phyloP scores from a whole-genome alignment of 306 rosid species.

The Castanopsis chinensis region DNA sequence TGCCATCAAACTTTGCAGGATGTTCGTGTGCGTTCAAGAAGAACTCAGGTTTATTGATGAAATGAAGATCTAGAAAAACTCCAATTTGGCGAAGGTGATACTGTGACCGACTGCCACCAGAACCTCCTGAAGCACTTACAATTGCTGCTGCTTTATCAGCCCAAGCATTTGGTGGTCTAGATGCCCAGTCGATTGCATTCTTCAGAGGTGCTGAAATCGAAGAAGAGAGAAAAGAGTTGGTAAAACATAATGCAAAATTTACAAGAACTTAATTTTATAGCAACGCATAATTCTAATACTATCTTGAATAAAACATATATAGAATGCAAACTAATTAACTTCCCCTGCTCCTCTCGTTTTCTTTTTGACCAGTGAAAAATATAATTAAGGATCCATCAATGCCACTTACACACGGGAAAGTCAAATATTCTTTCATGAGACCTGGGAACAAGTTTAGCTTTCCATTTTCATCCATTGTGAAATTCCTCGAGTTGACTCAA shows the following conservation, averaged over 20 bases:
- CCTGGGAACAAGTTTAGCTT: too few relatives aligned
- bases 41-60: conserved; percentile 89
- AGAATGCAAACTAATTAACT: neutral
- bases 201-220: conserved; percentile 51
- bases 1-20: conserved; percentile 62
- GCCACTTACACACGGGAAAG: neutral
- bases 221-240: neutral
- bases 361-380: neutral
- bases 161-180: conserved; percentile 85
- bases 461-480: too few relatives aligned
- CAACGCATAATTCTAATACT: too few relatives aligned
- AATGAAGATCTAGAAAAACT: conserved; percentile 78
- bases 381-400: neutral
- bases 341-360: too few relatives aligned
- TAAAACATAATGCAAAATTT: neutral
- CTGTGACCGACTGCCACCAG: conserved; percentile 71
- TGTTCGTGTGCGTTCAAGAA: conserved; percentile 62
- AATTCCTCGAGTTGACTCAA: too few relatives aligned
- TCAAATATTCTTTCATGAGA: too few relatives aligned
- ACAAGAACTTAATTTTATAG: neutral
- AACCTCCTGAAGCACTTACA: conserved; percentile 72
- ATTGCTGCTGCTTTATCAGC: conserved; percentile 83
- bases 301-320: too few relatives aligned
- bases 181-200: conserved; percentile 88
- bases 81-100: conserved; percentile 91